Base-by-base conservation (phyloP, 208 protist genomes). In the Acanthamoeba lenticulata region DNA sequence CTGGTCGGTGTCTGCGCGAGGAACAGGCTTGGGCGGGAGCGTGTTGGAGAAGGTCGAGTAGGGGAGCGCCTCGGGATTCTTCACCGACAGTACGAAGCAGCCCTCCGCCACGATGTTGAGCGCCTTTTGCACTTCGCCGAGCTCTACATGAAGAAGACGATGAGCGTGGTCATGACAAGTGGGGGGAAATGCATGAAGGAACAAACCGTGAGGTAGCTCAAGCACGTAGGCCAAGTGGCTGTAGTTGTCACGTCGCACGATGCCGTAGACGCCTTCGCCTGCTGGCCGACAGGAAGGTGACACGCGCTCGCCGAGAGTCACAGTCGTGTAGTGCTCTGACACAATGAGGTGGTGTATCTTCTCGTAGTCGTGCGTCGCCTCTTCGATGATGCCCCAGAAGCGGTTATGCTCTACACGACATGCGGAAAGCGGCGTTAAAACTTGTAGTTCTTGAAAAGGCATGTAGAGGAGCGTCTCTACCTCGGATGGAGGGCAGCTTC, bases 311-410 rank as follows among this genome's bases (percentile, higher is more conserved):
- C 74, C 74, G 5, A 85, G 74, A 2, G 74, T 85, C 2, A 85
- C 42, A 3, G 74, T 85, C 9, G 74, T 85, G 74, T 85, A 85
- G 45, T 85, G 74, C 74, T 85, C 74, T 2, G 74, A 85, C 11
- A 85, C 74, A 21, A 85, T 85, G 44, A 85, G 74, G 27, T 85
- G 74, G 45, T 85, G 74, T 24, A 85, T 85, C 42, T 85, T 85
- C 42, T 47, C 74, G 44, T 85, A 85, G 74, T 85, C 74, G n/a
- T 42, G 32, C 0, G 74, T 85, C n/a, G 74, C 74, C 74, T 85
- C 74, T 57, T 85, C 74, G 19, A 85, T 85, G 24, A 85, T 38
- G 38, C 74, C 74, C 74, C 74, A 85, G 27, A 85, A 85, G 27
- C 74, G 40, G 27, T 85, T 85, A 24, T 85, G 74, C 24, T 85